Evolutionary conservation across 1,284 basidiomycete species (phyloP), one percentile per base, ranked within the genome.

Genomic region (Ceratobasidium sp.): DNA sequence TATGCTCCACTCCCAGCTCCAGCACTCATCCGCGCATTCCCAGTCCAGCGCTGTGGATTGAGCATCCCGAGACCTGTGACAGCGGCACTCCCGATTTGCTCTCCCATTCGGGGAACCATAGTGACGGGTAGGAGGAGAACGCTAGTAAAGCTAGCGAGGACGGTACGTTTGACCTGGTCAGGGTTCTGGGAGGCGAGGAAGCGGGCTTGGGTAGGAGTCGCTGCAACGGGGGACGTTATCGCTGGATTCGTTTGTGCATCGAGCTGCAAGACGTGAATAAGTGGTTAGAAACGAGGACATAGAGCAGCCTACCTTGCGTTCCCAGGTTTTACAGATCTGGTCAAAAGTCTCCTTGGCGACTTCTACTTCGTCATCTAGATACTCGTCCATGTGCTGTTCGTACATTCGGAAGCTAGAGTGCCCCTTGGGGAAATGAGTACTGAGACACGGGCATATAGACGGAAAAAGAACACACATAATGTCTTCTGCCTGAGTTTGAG

Each of bases 331-430:
- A 79, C 92, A 96, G 26, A 93, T 91, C 0, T 82, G 83, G 59
- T 94, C 91, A 74, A 98, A 89, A 0, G 86, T 84, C 6, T 84
- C 85, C 78, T 94, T 94, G 61, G 95, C 86, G 78, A 88, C 89
- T 73, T 97, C 95, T 6, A 92, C 87, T 81, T 99, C 98, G 78
- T 98, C 95, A 74, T 95, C 91, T 1, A 99, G 89, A 78, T 99
- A 99, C 78, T 98, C 96, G 79, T 96, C 95, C 91, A 98, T 95
- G 80, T 97, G 93, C 1, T 87, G 83, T 80, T 98, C 96, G 79
- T 98, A 99, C 93, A 98, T 96, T 50, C 86, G 86, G 80, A 93
- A 96, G 11, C 93, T 95, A 78, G 28, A 35, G 61, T 75, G 28
- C 43, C 26, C 49, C 23, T 63, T 49, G 49, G n/a, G n/a, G 26